phyloP scores from a whole-genome alignment of 306 rosid genomes.

The Citrullus amarus region DNA sequence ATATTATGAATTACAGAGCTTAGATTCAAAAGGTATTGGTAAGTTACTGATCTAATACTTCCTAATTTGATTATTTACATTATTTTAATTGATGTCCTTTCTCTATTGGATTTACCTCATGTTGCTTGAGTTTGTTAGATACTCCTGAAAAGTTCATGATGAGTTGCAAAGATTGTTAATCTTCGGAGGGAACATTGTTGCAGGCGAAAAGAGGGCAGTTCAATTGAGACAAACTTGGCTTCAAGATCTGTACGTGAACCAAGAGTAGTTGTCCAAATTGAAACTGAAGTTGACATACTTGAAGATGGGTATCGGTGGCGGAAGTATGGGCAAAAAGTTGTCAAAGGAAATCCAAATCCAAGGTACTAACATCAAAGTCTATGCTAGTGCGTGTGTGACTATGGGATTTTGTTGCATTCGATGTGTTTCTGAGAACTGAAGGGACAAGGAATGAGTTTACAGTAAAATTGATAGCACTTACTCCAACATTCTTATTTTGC shows the following conservation, averaged over 20 bases:
- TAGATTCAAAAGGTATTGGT: background rate
- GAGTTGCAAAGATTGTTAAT: background rate
- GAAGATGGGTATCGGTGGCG: conserved; percentile 98
- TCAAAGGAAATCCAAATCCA: conserved; percentile 93
- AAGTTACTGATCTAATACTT: background rate
- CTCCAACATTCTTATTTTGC: background rate
- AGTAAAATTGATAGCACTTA: background rate
- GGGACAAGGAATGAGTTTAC: background rate
- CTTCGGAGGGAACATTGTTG: background rate
- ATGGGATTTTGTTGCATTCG: background rate
- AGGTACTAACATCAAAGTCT: conserved; percentile 28
- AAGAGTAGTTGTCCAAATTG: conserved; percentile 74
- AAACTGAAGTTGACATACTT: conserved; percentile 67
- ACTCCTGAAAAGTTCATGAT: background rate
- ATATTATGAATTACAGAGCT: conserved; percentile 5
- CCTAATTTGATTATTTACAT: background rate
- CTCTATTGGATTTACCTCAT: background rate
- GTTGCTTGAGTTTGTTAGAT: background rate
- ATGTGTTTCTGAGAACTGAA: background rate
- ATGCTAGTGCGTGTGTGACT: background rate
- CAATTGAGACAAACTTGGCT: conserved; percentile 36
- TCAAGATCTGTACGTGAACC: conserved; percentile 67
- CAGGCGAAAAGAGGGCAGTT: conserved; percentile 54
- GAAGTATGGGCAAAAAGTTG: conserved; percentile 85
- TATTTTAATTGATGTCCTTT: background rate